These are phyloP conservation scores for Talaromyces liani DNA, from an alignment of 495 filamentous ascomycete genomes.

Conservation along the genomic window DNA sequence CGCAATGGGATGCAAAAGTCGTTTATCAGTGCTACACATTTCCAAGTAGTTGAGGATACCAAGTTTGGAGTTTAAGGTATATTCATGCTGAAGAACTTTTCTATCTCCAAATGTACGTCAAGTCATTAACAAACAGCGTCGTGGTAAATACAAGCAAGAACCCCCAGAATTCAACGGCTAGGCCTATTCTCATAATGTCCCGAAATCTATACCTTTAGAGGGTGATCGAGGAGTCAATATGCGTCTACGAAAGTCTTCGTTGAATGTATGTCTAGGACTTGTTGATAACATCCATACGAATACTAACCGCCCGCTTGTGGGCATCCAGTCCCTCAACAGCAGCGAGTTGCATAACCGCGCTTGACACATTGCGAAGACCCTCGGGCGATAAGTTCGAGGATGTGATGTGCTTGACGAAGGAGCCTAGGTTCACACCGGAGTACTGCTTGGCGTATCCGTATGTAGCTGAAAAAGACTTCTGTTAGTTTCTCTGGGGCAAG, in stretches of 20 bases:
- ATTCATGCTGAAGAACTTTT: not conserved
- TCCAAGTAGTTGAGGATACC: not conserved
- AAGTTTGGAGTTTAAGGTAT: not conserved
- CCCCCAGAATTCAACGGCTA: not conserved
- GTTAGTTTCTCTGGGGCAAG: not conserved
- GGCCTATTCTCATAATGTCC: not conserved
- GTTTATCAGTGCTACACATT: not conserved
- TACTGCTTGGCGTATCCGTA: constrained; percentile 98
- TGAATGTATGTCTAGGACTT: constrained; percentile 11
- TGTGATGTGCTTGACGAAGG: constrained; percentile 95
- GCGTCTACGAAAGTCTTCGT: no score
- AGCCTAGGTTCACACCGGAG: constrained; percentile 90
- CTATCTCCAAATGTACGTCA: not conserved
- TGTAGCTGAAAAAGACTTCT: constrained; percentile 52
- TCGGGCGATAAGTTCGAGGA: constrained; percentile 81
- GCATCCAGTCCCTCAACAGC: constrained; percentile 93
- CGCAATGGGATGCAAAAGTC: not conserved
- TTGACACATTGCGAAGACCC: constrained; percentile 73
- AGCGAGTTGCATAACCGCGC: constrained; percentile 87
- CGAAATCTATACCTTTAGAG: no score
- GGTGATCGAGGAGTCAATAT: no score
- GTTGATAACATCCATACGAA: constrained; percentile 66
- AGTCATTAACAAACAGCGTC: not conserved
- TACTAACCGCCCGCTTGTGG: constrained; percentile 84
- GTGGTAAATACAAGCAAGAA: not conserved